Evolutionary conservation across 768 basidiomycete species (phyloP), one percentile per base, ranked within the genome.

Genomic region (Neoboletus brunneissimus): DNA sequence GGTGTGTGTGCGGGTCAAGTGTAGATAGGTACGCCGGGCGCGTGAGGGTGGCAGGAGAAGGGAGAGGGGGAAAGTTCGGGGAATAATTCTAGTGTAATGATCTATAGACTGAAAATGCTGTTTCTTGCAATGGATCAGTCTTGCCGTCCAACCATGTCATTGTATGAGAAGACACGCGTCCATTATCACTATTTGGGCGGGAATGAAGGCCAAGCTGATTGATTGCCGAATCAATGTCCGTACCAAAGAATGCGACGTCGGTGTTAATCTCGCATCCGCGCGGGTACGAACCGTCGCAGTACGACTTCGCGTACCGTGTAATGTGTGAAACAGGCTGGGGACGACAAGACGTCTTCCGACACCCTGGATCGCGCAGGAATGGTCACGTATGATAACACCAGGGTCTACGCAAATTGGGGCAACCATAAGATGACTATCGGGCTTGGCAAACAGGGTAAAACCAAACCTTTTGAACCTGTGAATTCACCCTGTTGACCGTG

Each of bases 381-480:
- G 1, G 91, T 95, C 48, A 99, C 90, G 60, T 98, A 96, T 25
- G 88, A 81, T 29, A 98, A 72, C 47, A 99, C 81, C 4, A 98
- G 80, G 0, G 95, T 98, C 96, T 98, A 54, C 11, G 11, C 48
- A 53, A 11, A 27, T 47, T 37, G 38, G 7, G 23, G 35, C 5
- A 32, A 64, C 25, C 41, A 43, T 56, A 38, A 58, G 56, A 51
- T 23, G 37, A 12, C 27, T 9, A 23, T 48, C 45, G 6, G 11
- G 12, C 18, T 12, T 8, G 45, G 16, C 9, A 25, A 12, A 51
- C 25, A 37, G 16, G 44, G 56, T 5, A 16, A 18, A 25, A 29
- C 87, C 94, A 16, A 23, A 92, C 96, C 84, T 99, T 99, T 74
- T 94, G 93, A 5, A 98, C 96, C 68, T 97, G 94, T 0, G 92